Conservation (phyloP, 2,329 filamentous ascomycete species). For the Amauroascus verrucosus region DNA sequence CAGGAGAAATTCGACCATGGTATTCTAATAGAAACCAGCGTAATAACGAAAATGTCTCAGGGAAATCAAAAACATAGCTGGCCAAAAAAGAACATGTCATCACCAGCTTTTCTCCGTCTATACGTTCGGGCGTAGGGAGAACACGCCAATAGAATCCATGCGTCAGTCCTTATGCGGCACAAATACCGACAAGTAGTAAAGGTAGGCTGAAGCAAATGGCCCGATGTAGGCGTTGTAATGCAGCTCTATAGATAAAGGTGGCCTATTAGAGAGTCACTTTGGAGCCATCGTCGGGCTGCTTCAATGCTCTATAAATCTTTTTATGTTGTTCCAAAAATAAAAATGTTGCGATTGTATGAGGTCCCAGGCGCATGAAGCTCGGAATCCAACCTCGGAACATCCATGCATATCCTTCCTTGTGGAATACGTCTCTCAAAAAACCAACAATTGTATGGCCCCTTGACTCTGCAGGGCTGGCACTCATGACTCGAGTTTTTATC, state of each 20-base stretch:
- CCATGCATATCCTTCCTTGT: slow-evolving; percentile 51
- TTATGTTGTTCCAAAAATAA: slow-evolving; percentile 59
- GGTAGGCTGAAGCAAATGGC: background rate
- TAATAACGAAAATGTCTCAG: background rate
- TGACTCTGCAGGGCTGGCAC: slow-evolving; percentile 36
- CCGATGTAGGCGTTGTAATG: too few relatives aligned
- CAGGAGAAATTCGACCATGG: background rate
- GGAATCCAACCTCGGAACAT: slow-evolving; percentile 59
- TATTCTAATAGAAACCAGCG: background rate
- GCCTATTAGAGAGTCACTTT: slow-evolving; percentile 44
- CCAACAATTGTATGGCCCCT: slow-evolving; percentile 38
- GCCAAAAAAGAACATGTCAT: background rate
- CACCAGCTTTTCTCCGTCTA: background rate
- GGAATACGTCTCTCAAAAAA: slow-evolving; percentile 45
- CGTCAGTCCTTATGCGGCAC: background rate
- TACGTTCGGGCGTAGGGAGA: background rate
- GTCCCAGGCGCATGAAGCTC: slow-evolving; percentile 55
- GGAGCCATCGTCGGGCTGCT: slow-evolving; percentile 25
- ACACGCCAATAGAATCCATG: background rate
- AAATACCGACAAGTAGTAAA: background rate
- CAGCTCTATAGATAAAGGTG: background rate
- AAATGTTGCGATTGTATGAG: slow-evolving; percentile 57
- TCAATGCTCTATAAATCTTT: slow-evolving; percentile 46
- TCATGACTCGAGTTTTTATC: slow-evolving; percentile 58
- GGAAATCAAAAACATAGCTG: background rate